Evolutionary conservation across 768 basidiomycete species (phyloP), one percentile per base, ranked within the genome.

Genomic region (Boletellus sp.): DNA sequence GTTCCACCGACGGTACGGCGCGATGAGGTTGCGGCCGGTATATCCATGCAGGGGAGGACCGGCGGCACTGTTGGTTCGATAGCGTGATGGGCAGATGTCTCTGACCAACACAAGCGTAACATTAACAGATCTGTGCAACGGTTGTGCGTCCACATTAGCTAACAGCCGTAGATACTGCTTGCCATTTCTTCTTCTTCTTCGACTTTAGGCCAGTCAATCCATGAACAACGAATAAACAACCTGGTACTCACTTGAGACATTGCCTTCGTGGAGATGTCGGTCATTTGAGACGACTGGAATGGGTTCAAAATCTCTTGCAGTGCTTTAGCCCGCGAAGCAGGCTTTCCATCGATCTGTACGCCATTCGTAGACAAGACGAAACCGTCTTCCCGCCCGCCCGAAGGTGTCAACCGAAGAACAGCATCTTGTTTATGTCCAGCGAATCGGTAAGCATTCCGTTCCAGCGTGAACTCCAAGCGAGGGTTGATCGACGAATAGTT

Each of bases 301-400:
- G 61, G 56, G 31, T 65, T 28, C 52, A 57, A 40, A n/a, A 67
- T 56, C 23, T 59, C 55, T 20, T 33, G 37, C 22, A 66, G 50
- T 2, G 65, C 63, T 7, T 57, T 54, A 20, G 6, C 52, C 10
- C 42, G 54, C 26, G 65, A 53, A 43, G 48, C 58, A 20, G 49
- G 28, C 31, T 56, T 55, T 28, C 66, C 66, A 28, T 69, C 56
- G 1, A 67, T 56, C 45, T 42, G 53, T 40, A 49, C 65, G 2
- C 66, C 65, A 34, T 63, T 44, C 2, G 63, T 63, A 26, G 52
- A 40, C 42, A 66, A 32, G 22, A 55, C 36, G 19, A 65, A 66
- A 5, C 39, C 53, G 31, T 59, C 64, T 41, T 61, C 48, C 20
- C 50, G 47, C n/a, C 42, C 51, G 15, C 37, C 53, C 6, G 45